Evolutionary conservation across 1,139 yeast genomes (phyloP).

Genomic region (Zygotorulaspora mrakii): DNA sequence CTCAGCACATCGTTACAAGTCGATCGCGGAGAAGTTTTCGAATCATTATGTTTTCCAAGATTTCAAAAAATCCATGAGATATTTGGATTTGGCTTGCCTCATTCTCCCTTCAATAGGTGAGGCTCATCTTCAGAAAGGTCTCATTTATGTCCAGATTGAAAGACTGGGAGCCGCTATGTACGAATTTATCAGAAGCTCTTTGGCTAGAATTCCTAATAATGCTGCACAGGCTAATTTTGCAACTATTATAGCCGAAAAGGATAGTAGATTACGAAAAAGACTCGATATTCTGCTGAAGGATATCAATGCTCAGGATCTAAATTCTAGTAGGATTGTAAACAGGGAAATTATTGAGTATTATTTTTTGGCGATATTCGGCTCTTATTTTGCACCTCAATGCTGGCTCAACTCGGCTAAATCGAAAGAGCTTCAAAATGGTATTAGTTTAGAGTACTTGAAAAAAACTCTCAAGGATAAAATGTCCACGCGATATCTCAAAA

Average conservation of each 20-base stretch:
- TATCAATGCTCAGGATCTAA: constrained; percentile 23
- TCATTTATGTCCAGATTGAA: constrained; percentile 46
- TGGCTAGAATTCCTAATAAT: constrained; percentile 48
- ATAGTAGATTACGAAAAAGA: constrained; percentile 23
- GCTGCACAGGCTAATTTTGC: constrained; percentile 27
- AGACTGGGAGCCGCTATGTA: constrained; percentile 43
- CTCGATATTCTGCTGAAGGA: constrained; percentile 18
- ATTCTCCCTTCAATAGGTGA: constrained; percentile 65
- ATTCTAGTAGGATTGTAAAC: constrained; percentile 27
- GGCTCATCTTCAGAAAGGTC: constrained; percentile 58
- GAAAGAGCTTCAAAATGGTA: constrained; percentile 16
- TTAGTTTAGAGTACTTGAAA: constrained; percentile 22
- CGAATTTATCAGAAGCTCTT: constrained; percentile 57
- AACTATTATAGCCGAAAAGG: constrained; percentile 22
- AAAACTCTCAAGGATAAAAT: constrained; percentile 27
- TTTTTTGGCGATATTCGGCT: constrained; percentile 32
- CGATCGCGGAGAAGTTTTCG: constrained; percentile 45
- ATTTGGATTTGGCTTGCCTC: constrained; percentile 50
- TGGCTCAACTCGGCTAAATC: constrained; percentile 25
- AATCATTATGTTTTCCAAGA: constrained; percentile 40
- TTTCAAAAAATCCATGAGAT: constrained; percentile 45
- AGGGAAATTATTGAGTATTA: constrained; percentile 35
- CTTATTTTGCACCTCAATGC: constrained; percentile 23
- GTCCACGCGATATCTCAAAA: constrained; percentile 29
- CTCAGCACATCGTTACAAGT: constrained; percentile 55